Conservation (phyloP, 2,329 filamentous ascomycete genomes). For the Sporothrix brunneoviolacea region DNA sequence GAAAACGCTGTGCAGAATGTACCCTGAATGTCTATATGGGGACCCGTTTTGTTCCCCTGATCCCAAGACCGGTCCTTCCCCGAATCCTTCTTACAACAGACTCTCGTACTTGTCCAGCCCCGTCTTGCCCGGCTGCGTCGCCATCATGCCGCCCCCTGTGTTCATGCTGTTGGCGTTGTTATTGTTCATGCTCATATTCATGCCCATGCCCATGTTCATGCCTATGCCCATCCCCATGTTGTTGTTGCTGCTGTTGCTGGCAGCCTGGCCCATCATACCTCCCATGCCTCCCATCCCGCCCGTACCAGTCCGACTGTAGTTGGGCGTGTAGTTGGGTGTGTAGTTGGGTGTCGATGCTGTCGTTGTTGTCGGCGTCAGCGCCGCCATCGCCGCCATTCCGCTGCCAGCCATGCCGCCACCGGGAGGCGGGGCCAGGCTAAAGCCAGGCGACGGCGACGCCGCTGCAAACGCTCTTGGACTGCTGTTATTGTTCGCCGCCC, state of each 20-base stretch:
- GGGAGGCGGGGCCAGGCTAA: slow-evolving; percentile 38
- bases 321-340: slow-evolving; percentile 13
- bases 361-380: slow-evolving; percentile 15
- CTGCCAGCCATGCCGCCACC: background rate
- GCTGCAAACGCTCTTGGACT: no score
- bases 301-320: slow-evolving; percentile 7
- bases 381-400: slow-evolving; percentile 26
- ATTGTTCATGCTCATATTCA: slow-evolving; percentile 26
- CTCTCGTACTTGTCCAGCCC: slow-evolving; percentile 65
- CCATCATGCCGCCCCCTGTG: slow-evolving; percentile 23
- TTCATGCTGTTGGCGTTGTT: background rate
- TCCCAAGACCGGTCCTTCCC: no score
- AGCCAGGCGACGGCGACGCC: slow-evolving; percentile 31
- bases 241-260: slow-evolving; percentile 6
- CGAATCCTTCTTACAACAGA: no score
- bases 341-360: slow-evolving; percentile 1
- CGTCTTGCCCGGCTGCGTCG: slow-evolving; percentile 34
- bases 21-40: no score
- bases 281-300: slow-evolving; percentile 2
- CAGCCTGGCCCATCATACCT: slow-evolving; percentile 10
- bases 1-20: no score
- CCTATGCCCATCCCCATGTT: slow-evolving; percentile 21
- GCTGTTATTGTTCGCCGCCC: no score
- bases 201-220: slow-evolving; percentile 19
- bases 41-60: no score